Percentiles rank a stretch among this genome's conserved stretches.
Evolutionary conservation across 306 rosid species (phyloP).

Genomic region (Benincasa hispida): DNA sequence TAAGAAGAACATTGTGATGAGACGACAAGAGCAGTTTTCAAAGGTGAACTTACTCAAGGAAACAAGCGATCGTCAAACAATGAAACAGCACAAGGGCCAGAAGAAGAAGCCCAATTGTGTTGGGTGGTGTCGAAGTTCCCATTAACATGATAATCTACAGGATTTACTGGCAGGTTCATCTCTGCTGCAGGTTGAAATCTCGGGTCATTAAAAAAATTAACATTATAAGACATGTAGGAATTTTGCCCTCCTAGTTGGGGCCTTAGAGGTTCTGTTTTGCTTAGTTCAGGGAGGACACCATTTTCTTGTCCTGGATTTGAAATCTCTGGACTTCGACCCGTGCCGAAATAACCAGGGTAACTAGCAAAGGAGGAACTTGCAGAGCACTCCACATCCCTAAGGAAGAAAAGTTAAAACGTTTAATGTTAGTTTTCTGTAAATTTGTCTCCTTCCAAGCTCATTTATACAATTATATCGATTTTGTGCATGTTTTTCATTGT

Average conservation of each 20-base stretch:
- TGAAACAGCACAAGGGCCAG: conserved; percentile 48
- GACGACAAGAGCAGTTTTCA: not conserved
- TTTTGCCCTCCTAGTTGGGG: conserved; percentile 46
- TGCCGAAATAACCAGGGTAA: conserved; percentile 38
- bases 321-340: conserved; percentile 31
- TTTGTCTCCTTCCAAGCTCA: not conserved
- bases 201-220: conserved; percentile 31
- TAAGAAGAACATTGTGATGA: not conserved
- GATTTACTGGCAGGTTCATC: conserved; percentile 46
- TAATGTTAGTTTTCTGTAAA: not conserved
- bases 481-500: not conserved
- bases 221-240: conserved; percentile 65
- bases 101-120: conserved; percentile 63
- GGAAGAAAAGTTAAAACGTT: not conserved
- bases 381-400: conserved; percentile 72
- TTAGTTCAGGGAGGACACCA: conserved; percentile 23
- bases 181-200: conserved; percentile 47
- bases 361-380: conserved; percentile 46
- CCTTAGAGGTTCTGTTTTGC: conserved; percentile 34
- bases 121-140: conserved; percentile 50
- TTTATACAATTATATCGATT: not conserved
- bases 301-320: conserved; percentile 38
- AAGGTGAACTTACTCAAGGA: conserved; percentile 22
- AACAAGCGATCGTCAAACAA: conserved; percentile 33
- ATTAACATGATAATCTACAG: conserved; percentile 47